Conservation (phyloP, 257 asterid species). For the Nemophila menziesii region DNA sequence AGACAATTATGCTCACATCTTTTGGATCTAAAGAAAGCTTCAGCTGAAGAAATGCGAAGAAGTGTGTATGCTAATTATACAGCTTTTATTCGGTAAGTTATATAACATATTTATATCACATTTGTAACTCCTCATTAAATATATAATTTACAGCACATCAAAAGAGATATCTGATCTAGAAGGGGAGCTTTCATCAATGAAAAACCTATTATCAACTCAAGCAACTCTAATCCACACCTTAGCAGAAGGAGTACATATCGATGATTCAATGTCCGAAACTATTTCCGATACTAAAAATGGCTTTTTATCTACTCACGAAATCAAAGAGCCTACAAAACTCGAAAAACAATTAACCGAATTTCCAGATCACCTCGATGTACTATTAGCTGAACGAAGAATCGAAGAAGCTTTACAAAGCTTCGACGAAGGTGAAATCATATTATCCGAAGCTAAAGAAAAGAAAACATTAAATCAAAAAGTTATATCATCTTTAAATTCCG, state of each 20-base stretch:
- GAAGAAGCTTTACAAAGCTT: slow-evolving; percentile 86
- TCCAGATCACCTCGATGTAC: slow-evolving; percentile 87
- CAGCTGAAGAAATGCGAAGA: slow-evolving; percentile 99
- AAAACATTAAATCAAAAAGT: slow-evolving; percentile 34
- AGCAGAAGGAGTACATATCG: slow-evolving; percentile 89
- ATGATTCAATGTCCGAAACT: slow-evolving; percentile 47
- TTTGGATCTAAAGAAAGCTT: slow-evolving; percentile 87
- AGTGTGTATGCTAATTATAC: slow-evolving; percentile 95
- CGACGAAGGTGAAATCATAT: slow-evolving; percentile 72
- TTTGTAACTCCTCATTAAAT: not conserved
- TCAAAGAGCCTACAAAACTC: slow-evolving; percentile 58
- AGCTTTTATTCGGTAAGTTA: slow-evolving; percentile 88
- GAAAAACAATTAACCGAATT: slow-evolving; percentile 76
- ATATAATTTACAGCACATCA: slow-evolving; percentile 55
- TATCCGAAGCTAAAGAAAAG: slow-evolving; percentile 62
- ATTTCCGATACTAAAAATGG: slow-evolving; percentile 30
- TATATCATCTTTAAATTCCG: slow-evolving; percentile 46
- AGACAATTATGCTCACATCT: slow-evolving; percentile 87
- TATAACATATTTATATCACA: slow-evolving; percentile 8
- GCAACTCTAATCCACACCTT: slow-evolving; percentile 79
- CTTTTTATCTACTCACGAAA: slow-evolving; percentile 32
- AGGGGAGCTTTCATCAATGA: slow-evolving; percentile 97
- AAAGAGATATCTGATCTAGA: slow-evolving; percentile 99
- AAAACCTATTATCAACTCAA: slow-evolving; percentile 92
- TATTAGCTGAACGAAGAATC: slow-evolving; percentile 92